These are phyloP conservation scores for Cystobasidium tubakii DNA, from an alignment of 768 basidiomycete species.

Conservation along the genomic window DNA sequence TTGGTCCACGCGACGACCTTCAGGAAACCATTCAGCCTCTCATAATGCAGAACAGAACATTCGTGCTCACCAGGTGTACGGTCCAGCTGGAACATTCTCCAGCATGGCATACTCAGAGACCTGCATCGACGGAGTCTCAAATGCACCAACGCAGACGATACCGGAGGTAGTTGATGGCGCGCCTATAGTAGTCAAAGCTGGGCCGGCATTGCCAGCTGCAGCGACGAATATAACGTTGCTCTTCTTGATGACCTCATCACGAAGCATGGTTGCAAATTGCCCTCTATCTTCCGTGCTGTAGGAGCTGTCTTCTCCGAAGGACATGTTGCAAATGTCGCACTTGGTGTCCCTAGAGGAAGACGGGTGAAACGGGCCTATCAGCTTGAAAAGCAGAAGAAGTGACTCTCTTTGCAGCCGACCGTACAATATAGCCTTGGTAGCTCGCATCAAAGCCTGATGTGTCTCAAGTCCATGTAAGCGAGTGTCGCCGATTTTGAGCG, in stretches of 20 bases:
- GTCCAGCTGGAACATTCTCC: slow-evolving; percentile 34
- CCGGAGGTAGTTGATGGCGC: slow-evolving; percentile 32
- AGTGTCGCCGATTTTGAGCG: slow-evolving; percentile 38
- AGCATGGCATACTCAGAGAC: slow-evolving; percentile 34
- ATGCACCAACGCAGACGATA: slow-evolving; percentile 31
- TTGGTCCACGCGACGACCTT: slow-evolving; percentile 34
- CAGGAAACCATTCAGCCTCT: not conserved
- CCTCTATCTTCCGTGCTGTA: slow-evolving; percentile 23
- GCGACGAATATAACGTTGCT: slow-evolving; percentile 35
- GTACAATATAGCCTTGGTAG: slow-evolving; percentile 31
- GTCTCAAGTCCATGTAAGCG: slow-evolving; percentile 32
- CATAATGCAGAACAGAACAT: too few relatives aligned
- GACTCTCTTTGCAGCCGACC: not conserved
- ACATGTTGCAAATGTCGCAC: slow-evolving; percentile 38
- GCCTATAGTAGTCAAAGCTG: slow-evolving; percentile 37
- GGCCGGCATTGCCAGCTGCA: slow-evolving; percentile 33
- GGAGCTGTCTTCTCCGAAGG: slow-evolving; percentile 35
- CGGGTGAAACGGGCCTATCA: not conserved
- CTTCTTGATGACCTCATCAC: slow-evolving; percentile 39
- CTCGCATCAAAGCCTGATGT: slow-evolving; percentile 35
- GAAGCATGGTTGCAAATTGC: slow-evolving; percentile 21
- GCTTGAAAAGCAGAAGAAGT: not conserved
- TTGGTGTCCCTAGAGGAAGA: slow-evolving; percentile 9
- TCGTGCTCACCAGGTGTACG: slow-evolving; percentile 29
- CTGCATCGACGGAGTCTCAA: slow-evolving; percentile 28